Conservation (phyloP, 1,284 basidiomycete species). For the Papiliotrema terrestris region DNA sequence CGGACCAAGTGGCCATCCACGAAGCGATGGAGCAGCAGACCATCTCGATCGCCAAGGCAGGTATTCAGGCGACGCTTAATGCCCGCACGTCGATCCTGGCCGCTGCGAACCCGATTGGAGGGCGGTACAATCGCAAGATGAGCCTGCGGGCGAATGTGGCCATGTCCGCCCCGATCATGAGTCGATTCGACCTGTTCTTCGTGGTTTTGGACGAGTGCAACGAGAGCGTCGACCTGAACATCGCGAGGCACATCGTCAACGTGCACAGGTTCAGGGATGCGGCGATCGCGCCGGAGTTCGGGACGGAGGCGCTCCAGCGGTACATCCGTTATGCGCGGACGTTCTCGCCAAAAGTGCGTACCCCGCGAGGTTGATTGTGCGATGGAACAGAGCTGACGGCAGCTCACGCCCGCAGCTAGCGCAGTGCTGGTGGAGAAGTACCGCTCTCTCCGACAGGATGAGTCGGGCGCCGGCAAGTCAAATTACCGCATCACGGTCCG, state of each 20-base stretch:
- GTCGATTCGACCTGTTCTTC: conserved; percentile 97
- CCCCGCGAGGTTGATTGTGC: too few species aligned
- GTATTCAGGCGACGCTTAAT: conserved; percentile 97
- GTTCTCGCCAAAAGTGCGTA: conserved; percentile 83
- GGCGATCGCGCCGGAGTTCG: conserved; percentile 93
- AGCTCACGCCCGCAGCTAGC: conserved; percentile 90
- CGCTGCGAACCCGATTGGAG: conserved; percentile 95
- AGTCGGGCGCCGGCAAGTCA: conserved; percentile 81
- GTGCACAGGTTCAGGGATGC: conserved; percentile 94
- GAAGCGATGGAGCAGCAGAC: conserved; percentile 99
- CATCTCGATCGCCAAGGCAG: conserved; percentile 98
- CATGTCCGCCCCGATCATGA: conserved; percentile 99
- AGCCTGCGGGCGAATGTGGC: conserved; percentile 91
- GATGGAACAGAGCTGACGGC: not conserved
- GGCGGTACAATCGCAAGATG: conserved; percentile 94
- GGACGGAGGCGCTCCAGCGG: conserved; percentile 90
- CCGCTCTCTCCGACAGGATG: conserved; percentile 85
- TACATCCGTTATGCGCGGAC: conserved; percentile 97
- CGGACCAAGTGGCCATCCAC: conserved; percentile 98
- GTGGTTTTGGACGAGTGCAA: conserved; percentile 98
- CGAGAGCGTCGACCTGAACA: conserved; percentile 84
- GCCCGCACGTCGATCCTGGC: conserved; percentile 97
- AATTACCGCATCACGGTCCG: conserved; percentile 95
- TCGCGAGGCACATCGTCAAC: conserved; percentile 96
- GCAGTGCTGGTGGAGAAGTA: conserved; percentile 96